Evolutionary conservation across 768 basidiomycete genomes (phyloP).

Genomic region (Crepidotus variabilis): DNA sequence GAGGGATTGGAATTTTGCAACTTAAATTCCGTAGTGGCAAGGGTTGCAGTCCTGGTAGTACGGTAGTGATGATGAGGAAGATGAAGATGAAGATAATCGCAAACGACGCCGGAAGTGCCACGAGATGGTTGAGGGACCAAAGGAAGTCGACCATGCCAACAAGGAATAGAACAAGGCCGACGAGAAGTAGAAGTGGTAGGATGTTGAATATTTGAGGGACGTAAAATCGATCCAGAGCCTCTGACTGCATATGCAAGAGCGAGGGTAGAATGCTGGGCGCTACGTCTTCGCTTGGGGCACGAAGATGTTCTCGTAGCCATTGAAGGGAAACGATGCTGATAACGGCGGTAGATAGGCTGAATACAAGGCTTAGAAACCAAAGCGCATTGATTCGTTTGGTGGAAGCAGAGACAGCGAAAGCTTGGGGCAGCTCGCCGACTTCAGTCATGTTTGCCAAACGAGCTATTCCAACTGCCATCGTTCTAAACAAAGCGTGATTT

Average conservation of each 20-base stretch:
- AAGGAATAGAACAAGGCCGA: conserved; percentile 22
- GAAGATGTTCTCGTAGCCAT: conserved; percentile 21
- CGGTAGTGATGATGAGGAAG: background rate
- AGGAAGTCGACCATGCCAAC: conserved; percentile 20
- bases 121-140: conserved; percentile 12
- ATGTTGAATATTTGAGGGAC: conserved; percentile 17
- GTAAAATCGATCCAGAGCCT: conserved; percentile 18
- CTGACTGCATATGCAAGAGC: conserved; percentile 18
- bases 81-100: background rate
- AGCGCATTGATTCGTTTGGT: conserved; percentile 11
- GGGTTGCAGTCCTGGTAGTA: background rate
- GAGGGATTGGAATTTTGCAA: background rate
- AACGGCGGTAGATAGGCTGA: conserved; percentile 17
- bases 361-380: too few relatives aligned
- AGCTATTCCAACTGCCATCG: conserved; percentile 11
- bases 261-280: conserved; percentile 8
- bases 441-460: conserved; percentile 2
- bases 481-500: conserved; percentile 2
- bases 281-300: conserved; percentile 1
- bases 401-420: background rate
- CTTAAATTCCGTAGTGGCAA: background rate
- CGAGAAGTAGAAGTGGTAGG: conserved; percentile 22
- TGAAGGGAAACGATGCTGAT: conserved; percentile 20
- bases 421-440: background rate
- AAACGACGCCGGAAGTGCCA: conserved; percentile 7